Conservation (phyloP, 2,329 filamentous ascomycete species). For the Aspergillus novofumigatus region DNA sequence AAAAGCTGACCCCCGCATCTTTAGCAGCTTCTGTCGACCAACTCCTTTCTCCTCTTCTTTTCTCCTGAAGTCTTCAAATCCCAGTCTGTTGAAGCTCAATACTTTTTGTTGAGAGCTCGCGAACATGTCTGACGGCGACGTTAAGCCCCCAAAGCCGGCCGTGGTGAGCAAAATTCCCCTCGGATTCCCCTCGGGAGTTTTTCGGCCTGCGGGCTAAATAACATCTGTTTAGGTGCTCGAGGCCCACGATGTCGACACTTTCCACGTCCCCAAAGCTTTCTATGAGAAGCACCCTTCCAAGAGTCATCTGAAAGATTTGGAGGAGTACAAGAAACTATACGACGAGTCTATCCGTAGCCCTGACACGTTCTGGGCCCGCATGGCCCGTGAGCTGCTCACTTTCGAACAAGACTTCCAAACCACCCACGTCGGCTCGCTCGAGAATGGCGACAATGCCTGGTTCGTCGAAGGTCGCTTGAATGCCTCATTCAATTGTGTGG, state of each 20-base stretch:
- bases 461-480: slow-evolving; percentile 92
- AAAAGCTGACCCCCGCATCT: background rate
- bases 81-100: slow-evolving; percentile 2
- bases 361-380: slow-evolving; percentile 80
- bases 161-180: slow-evolving; percentile 34
- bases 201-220: slow-evolving; percentile 11
- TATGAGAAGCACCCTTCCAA: slow-evolving; percentile 57
- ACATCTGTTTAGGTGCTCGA: slow-evolving; percentile 36
- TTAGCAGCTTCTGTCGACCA: background rate
- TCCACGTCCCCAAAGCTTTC: slow-evolving; percentile 56
- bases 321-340: slow-evolving; percentile 62
- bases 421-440: slow-evolving; percentile 71
- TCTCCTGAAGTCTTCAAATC: background rate
- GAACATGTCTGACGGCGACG: slow-evolving; percentile 37
- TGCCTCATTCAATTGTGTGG: slow-evolving; percentile 94
- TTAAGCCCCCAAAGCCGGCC: slow-evolving; percentile 31
- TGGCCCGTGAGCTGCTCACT: slow-evolving; percentile 81
- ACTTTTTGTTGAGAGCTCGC: slow-evolving; percentile 1
- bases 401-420: slow-evolving; percentile 93
- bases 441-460: slow-evolving; percentile 83
- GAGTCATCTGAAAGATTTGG: slow-evolving; percentile 56
- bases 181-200: background rate
- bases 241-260: slow-evolving; percentile 47
- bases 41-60: background rate
- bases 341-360: slow-evolving; percentile 86